Percentiles rank a stretch among this genome's conserved stretches.
phyloP scores from a whole-genome alignment of 2,329 filamentous ascomycete genomes.

The Paraconiothyrium brasiliense region DNA sequence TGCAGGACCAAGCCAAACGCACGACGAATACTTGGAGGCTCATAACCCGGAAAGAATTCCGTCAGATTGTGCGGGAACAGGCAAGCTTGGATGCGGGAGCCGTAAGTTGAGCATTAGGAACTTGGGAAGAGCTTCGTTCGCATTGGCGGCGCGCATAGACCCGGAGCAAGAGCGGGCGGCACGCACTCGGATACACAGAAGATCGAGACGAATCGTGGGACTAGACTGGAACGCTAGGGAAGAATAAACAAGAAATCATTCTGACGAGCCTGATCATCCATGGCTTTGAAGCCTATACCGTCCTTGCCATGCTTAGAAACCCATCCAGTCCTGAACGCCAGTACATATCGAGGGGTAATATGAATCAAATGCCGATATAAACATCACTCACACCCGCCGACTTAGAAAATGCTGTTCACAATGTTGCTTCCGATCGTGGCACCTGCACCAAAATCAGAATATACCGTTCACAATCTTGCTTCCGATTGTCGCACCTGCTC shows the following conservation, averaged over 20 bases:
- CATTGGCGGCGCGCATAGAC: neutral
- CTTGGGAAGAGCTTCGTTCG: neutral
- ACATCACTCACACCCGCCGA: constrained; percentile 7
- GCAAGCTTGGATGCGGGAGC: neutral
- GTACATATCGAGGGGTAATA: constrained; percentile 1
- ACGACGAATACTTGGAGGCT: neutral
- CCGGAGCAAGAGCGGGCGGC: no score
- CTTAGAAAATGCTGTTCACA: constrained; percentile 86
- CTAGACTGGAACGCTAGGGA: neutral
- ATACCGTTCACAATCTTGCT: constrained; percentile 82
- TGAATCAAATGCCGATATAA: constrained; percentile 8
- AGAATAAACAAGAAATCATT: constrained; percentile 4
- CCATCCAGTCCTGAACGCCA: constrained; percentile 5
- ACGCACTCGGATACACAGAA: no score
- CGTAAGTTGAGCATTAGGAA: neutral
- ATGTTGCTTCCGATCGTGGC: constrained; percentile 90
- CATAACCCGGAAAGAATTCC: neutral
- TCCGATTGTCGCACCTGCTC: constrained; percentile 90
- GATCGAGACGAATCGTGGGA: neutral
- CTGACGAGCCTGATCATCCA: neutral
- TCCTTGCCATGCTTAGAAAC: neutral
- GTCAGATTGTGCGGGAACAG: neutral
- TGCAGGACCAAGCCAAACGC: neutral
- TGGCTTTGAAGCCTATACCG: neutral
- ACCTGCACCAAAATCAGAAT: constrained; percentile 78